Percentiles rank a stretch among this genome's conserved stretches.
Conservation (phyloP, 2,329 filamentous ascomycete species). For the Pseudopyrenochaeta lycopersici region DNA sequence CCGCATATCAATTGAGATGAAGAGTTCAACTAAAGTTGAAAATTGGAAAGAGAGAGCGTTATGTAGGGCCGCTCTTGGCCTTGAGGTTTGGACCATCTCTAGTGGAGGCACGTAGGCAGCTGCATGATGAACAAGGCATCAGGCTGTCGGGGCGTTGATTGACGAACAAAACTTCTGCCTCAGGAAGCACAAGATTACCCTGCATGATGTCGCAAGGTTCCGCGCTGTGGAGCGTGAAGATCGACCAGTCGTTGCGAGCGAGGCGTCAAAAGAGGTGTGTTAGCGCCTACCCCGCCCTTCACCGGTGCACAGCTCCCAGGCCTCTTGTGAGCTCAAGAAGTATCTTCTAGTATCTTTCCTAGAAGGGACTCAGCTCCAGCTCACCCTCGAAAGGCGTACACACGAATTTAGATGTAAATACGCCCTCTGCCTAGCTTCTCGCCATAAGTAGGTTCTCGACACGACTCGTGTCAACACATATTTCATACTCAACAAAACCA, state of each 20-base stretch:
- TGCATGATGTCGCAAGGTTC: slow-evolving; percentile 16
- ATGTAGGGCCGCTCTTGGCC: slow-evolving; percentile 5
- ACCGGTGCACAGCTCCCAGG: background rate
- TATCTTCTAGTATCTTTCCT: no score
- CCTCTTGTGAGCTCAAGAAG: no score
- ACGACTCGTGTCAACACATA: no score
- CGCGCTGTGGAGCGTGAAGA: background rate
- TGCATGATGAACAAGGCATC: slow-evolving; percentile 13
- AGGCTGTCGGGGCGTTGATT: background rate
- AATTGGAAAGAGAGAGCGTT: slow-evolving; percentile 5
- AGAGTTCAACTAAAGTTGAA: background rate
- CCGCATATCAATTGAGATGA: background rate
- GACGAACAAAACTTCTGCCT: slow-evolving; percentile 5
- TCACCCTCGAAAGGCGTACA: no score
- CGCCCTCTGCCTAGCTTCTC: no score
- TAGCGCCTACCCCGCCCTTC: slow-evolving; percentile 1
- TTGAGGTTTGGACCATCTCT: background rate
- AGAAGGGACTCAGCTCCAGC: no score
- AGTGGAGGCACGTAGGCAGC: slow-evolving; percentile 15
- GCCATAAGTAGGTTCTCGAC: no score
- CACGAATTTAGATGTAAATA: no score
- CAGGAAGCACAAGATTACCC: slow-evolving; percentile 17
- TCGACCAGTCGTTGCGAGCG: slow-evolving; percentile 3
- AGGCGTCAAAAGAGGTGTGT: slow-evolving; percentile 4
- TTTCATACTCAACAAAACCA: no score